Evolutionary conservation across 2,329 filamentous ascomycete species (phyloP).

Genomic region (Fusarium abutilonis): DNA sequence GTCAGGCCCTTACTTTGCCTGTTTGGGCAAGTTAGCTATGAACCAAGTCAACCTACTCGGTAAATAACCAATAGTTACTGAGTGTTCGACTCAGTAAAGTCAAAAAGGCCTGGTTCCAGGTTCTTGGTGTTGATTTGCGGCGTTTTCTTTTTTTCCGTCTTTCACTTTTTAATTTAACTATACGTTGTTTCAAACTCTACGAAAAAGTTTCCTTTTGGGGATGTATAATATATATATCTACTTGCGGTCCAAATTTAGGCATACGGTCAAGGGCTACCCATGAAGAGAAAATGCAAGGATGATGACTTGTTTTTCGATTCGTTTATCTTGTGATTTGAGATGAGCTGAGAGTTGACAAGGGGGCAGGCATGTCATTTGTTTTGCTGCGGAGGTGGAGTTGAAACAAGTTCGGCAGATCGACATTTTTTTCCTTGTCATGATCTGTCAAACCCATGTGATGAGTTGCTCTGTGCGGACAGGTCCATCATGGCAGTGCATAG

Average conservation of each 20-base stretch:
- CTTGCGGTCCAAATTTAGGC: not conserved
- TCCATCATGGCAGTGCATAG: not conserved
- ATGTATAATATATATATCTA: not conserved
- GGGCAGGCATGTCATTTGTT: not conserved
- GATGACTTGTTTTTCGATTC: not conserved
- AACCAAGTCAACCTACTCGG: not conserved
- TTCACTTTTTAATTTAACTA: conserved; percentile 20
- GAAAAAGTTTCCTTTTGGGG: not conserved
- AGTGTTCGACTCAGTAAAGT: not conserved
- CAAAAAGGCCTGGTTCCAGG: not conserved
- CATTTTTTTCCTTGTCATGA: conserved; percentile 8
- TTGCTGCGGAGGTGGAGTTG: conserved; percentile 8
- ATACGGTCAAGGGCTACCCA: conserved; percentile 8
- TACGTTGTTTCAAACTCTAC: conserved; percentile 19
- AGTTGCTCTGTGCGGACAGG: not conserved
- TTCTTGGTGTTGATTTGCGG: conserved; percentile 15
- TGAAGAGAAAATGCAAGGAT: conserved; percentile 4
- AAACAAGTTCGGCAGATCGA: conserved; percentile 31
- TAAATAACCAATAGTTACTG: not conserved
- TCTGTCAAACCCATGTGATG: not conserved
- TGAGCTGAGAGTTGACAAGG: not conserved
- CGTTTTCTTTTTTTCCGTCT: not conserved
- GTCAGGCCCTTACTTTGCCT: conserved; percentile 11
- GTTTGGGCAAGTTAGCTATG: not conserved
- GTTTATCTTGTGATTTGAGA: not conserved